These are phyloP conservation scores for Termitomyces sp. DNA, from an alignment of 768 basidiomycete species.

Conservation along the genomic window DNA sequence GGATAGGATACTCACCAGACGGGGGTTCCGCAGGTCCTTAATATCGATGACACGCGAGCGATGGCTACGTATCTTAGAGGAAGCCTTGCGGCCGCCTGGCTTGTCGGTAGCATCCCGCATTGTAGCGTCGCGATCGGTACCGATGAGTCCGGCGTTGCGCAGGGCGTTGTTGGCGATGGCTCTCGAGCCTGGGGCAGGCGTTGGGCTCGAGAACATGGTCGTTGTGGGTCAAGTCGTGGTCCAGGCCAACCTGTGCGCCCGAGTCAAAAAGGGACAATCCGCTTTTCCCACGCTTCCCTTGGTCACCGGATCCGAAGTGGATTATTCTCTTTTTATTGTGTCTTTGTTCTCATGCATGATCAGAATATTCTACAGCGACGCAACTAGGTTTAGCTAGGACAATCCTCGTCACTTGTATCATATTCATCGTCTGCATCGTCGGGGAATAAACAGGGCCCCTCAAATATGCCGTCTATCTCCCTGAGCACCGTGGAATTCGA, in stretches of 20 bases:
- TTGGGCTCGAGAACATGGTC: conserved; percentile 41
- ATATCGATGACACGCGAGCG: conserved; percentile 56
- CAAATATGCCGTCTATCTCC: conserved; percentile 24
- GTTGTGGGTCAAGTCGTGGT: conserved; percentile 4
- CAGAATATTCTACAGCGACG: background rate
- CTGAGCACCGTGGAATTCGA: conserved; percentile 9
- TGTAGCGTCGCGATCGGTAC: conserved; percentile 65
- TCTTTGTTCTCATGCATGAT: background rate
- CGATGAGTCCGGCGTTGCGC: conserved; percentile 69
- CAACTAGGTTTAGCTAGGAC: background rate
- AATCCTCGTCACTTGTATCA: conserved; percentile 11
- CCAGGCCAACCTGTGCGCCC: conserved; percentile 17
- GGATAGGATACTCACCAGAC: conserved; percentile 60
- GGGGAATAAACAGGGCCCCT: conserved; percentile 28
- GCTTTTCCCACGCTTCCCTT: conserved; percentile 20
- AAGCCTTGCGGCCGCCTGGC: conserved; percentile 68
- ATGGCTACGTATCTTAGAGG: conserved; percentile 56
- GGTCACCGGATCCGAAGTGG: background rate
- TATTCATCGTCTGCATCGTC: conserved; percentile 17
- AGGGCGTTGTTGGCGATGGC: conserved; percentile 56
- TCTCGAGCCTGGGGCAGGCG: conserved; percentile 53
- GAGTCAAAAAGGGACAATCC: conserved; percentile 29
- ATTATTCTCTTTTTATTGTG: background rate
- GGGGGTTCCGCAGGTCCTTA: conserved; percentile 43
- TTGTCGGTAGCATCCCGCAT: conserved; percentile 70